Percentiles rank a stretch among this genome's conserved stretches.
phyloP scores from a whole-genome alignment of 2,329 filamentous ascomycete genomes.

The Verticillium klebahnii region DNA sequence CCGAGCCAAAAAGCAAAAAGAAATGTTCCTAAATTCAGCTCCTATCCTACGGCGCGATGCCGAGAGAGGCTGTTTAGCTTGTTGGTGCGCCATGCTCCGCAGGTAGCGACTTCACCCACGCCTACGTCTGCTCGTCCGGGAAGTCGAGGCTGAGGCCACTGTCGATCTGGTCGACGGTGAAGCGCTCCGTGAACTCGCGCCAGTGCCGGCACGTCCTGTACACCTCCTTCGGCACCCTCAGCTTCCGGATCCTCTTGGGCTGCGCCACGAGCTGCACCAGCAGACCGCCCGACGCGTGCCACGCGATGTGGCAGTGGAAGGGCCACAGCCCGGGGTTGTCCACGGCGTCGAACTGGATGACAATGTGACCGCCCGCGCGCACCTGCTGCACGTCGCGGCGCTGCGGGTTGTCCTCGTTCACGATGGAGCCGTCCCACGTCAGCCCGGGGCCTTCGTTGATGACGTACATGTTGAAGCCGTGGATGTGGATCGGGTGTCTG shows the following conservation, averaged over 20 bases:
- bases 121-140: too few relatives aligned
- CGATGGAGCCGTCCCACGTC: slow-evolving; percentile 15
- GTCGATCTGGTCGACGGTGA: too few relatives aligned
- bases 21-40: too few relatives aligned
- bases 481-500: slow-evolving; percentile 42
- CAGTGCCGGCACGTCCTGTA: neutral
- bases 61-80: too few relatives aligned
- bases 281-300: slow-evolving; percentile 43
- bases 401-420: slow-evolving; percentile 34
- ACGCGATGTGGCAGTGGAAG: slow-evolving; percentile 45
- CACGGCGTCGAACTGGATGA: slow-evolving; percentile 37
- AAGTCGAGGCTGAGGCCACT: too few relatives aligned
- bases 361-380: slow-evolving; percentile 36
- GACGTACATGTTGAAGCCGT: slow-evolving; percentile 35
- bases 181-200: neutral
- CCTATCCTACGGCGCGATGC: too few relatives aligned
- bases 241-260: neutral
- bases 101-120: too few relatives aligned
- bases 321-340: slow-evolving; percentile 47
- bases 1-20: too few relatives aligned
- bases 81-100: too few relatives aligned
- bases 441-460: slow-evolving; percentile 17
- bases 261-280: slow-evolving; percentile 45
- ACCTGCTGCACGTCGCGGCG: slow-evolving; percentile 41
- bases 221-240: neutral